Conservation (phyloP, 2,329 filamentous ascomycete genomes). For the Chaetomiaceae sp. region DNA sequence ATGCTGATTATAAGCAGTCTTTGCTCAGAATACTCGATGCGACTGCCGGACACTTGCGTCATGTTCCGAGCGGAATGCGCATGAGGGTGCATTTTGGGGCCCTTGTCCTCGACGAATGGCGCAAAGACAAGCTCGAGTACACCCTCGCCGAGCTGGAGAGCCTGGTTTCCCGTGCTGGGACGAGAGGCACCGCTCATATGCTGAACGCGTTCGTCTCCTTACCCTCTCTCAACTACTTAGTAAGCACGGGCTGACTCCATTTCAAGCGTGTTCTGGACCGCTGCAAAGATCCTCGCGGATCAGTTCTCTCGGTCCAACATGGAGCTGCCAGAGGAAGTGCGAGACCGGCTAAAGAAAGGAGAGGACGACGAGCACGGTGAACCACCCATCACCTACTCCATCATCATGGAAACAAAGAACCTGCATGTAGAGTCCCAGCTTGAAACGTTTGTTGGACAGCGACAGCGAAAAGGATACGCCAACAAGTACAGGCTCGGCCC, state of each 20-base stretch:
- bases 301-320: neutral
- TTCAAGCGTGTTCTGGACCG: constrained; percentile 4
- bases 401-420: constrained; percentile 21
- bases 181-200: constrained; percentile 20
- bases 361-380: neutral
- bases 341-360: neutral
- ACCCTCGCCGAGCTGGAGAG: constrained; percentile 16
- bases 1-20: constrained; percentile 8
- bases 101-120: constrained; percentile 22
- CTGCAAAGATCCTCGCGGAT: constrained; percentile 1
- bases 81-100: constrained; percentile 25
- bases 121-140: constrained; percentile 18
- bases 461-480: too few relatives aligned
- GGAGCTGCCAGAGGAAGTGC: constrained; percentile 4
- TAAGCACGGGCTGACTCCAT: neutral
- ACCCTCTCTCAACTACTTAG: neutral
- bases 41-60: constrained; percentile 4
- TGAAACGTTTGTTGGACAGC: too few relatives aligned
- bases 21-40: constrained; percentile 7
- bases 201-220: constrained; percentile 12
- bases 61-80: constrained; percentile 20
- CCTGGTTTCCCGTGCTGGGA: constrained; percentile 12
- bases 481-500: too few relatives aligned
- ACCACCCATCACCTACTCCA: constrained; percentile 8
- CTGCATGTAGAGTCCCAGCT: too few relatives aligned